Evolutionary conservation across 2,329 filamentous ascomycete species (phyloP).

Genomic region (Penicillium expansum): DNA sequence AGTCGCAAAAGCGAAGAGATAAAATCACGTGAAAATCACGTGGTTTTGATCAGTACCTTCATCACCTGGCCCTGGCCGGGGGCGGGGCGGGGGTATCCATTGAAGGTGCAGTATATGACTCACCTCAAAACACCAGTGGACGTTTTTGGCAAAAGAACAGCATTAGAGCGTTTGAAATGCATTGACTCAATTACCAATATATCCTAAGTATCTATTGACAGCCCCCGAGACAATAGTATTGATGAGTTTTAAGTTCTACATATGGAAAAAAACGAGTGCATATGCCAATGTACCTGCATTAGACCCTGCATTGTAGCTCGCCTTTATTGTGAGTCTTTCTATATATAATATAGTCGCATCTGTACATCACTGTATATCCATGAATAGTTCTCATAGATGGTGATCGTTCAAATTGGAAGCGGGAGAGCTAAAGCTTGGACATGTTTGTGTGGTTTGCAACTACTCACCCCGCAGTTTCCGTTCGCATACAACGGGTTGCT

Average conservation of each 20-base stretch:
- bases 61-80: too few species aligned
- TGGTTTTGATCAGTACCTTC: too few species aligned
- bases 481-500: not conserved
- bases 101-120: not conserved
- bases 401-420: not conserved
- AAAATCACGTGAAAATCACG: not conserved
- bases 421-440: slow-evolving; percentile 6
- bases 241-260: too few species aligned
- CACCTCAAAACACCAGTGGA: not conserved
- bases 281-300: not conserved
- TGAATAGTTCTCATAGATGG: not conserved
- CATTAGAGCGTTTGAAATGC: too few species aligned
- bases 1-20: not conserved
- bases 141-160: too few species aligned
- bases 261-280: too few species aligned
- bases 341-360: not conserved
- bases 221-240: too few species aligned
- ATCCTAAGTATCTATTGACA: too few species aligned
- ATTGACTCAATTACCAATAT: too few species aligned
- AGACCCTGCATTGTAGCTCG: not conserved
- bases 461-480: slow-evolving; percentile 31
- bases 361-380: too few species aligned
- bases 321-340: not conserved
- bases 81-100: too few species aligned
- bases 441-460: slow-evolving; percentile 14